A percentile compares a stretch with the other conserved stretches of the same genome.
These are phyloP conservation scores for Lentinula detonsa DNA, from an alignment of 768 basidiomycete genomes.

Conservation along the genomic window DNA sequence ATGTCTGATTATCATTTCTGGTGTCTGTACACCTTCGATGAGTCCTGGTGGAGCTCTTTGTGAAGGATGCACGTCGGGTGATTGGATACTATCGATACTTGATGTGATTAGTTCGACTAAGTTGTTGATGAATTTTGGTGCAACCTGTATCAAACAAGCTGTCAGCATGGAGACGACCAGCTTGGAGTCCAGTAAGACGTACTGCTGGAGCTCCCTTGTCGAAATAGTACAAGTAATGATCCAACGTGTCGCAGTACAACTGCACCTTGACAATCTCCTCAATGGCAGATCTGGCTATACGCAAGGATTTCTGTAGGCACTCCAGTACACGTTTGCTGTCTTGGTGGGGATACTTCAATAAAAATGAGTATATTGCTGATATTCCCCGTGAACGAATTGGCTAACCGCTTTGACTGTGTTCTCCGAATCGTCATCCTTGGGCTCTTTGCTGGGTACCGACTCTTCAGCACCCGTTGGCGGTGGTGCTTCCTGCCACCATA, in stretches of 20 bases:
- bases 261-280: conserved; percentile 97
- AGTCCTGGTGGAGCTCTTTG: conserved; percentile 84
- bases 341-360: conserved; percentile 67
- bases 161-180: not conserved
- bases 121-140: conserved; percentile 94
- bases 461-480: conserved; percentile 33
- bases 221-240: conserved; percentile 94
- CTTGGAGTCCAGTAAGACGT: conserved; percentile 22
- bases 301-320: conserved; percentile 93
- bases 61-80: conserved; percentile 83
- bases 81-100: conserved; percentile 87
- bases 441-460: conserved; percentile 33
- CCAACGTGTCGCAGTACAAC: conserved; percentile 92
- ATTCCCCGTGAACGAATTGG: conserved; percentile 11
- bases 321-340: conserved; percentile 98
- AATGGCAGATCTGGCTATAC: conserved; percentile 93
- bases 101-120: conserved; percentile 94
- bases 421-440: conserved; percentile 38
- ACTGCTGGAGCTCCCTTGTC: conserved; percentile 92
- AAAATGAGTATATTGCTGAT: not conserved
- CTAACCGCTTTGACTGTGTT: conserved; percentile 48
- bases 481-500: conserved; percentile 93
- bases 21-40: conserved; percentile 87
- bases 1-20: conserved; percentile 91
- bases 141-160: conserved; percentile 45